Evolutionary conservation across 2,329 filamentous ascomycete genomes (phyloP), one percentile per base, ranked within the genome.

Genomic region (Teratosphaeria viscida): DNA sequence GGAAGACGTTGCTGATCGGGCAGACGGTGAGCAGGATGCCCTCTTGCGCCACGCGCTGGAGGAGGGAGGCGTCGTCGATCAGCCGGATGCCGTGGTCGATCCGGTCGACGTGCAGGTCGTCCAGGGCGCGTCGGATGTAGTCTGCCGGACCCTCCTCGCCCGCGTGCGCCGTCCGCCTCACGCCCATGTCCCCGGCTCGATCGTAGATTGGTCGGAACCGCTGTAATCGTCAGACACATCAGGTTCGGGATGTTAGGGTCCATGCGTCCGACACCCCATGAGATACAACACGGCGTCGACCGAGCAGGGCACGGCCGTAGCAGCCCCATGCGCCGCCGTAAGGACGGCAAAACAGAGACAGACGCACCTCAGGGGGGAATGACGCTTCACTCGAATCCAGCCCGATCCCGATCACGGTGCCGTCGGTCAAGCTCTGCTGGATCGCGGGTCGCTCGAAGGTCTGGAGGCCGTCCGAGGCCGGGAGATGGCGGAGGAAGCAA

Each of bases 31-130:
- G 72, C 69, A 92, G 68, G 23, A 82, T 83, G 43, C 80, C 76
- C 59, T 83, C 75, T 12, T 74, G 69, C 1, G 81, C 85, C 14
- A 90, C 78, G 27, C 81, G 77, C 61, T 76, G 69, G 70, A 90
- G 75, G 29, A 91, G 75, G 23, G 72, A 76, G 0, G 77, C 72
- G 63, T 89, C 84, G 52, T 87, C 79, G 5, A 81, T 77, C 8
- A 89, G 77, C 8, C 83, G 81, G 59, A 89, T 84, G 0, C 88
- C 88, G 69, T 92, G 87, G 70, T 92, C 88, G 67, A 92, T 89
- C 52, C 89, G 82, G 70, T 81, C 76, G 52, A 84, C 82, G 26
- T 79, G 76, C 52, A 90, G 79, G 34, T 78, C 69, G 64, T 87
- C 82, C 49, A 91, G 75, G 1, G 88, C 85, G 29, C 78, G 77